phyloP scores from a whole-genome alignment of 2,329 filamentous ascomycete species.

The Botrytis aclada region DNA sequence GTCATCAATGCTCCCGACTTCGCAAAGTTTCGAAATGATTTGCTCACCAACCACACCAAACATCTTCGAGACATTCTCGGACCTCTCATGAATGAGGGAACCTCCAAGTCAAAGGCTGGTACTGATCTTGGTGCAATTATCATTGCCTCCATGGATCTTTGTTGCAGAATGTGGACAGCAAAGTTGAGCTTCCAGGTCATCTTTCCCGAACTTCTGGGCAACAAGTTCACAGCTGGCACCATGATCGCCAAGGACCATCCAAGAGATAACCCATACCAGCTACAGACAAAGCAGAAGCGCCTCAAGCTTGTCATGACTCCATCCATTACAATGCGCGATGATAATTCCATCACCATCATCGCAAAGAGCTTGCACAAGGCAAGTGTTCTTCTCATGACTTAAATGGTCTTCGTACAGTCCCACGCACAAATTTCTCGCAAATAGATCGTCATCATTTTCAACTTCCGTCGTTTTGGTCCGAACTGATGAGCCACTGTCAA shows the following conservation, averaged over 20 bases:
- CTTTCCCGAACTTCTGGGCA: constrained; percentile 50
- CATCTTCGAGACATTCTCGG: constrained; percentile 44
- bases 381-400: constrained; percentile 34
- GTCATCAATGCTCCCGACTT: constrained; percentile 41
- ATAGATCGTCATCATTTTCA: constrained; percentile 11
- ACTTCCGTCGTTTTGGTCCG: constrained; percentile 1
- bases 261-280: constrained; percentile 41
- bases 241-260: constrained; percentile 47
- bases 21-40: constrained; percentile 27
- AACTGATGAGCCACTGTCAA: constrained; percentile 9
- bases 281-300: constrained; percentile 51
- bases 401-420: constrained; percentile 11
- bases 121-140: constrained; percentile 39
- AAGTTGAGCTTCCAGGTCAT: constrained; percentile 44
- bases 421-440: constrained; percentile 3
- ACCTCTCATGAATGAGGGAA: constrained; percentile 42
- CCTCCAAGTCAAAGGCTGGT: constrained; percentile 40
- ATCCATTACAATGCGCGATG: constrained; percentile 53
- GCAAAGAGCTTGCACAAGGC: constrained; percentile 23
- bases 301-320: constrained; percentile 55
- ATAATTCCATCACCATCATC: constrained; percentile 34
- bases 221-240: constrained; percentile 47
- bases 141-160: constrained; percentile 35
- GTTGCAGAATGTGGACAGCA: constrained; percentile 46
- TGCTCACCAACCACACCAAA: constrained; percentile 29